Conservation (phyloP, 78 protist genomes). For the Dictyostelium brefeldianum region DNA sequence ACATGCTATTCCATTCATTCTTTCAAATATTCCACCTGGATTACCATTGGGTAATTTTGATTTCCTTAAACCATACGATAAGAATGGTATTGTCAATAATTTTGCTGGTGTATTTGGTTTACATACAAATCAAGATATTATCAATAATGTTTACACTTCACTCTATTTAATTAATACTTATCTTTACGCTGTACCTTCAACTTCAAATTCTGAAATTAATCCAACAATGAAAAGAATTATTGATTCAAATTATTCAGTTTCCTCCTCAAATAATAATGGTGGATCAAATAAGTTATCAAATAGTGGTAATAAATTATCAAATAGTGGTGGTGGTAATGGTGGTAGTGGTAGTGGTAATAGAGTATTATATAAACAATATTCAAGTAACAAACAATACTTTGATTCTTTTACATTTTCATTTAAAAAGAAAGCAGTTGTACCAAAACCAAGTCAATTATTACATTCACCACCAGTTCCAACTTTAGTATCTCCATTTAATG, state of each 20-base stretch:
- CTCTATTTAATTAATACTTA: constrained; percentile 60
- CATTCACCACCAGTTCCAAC: background rate
- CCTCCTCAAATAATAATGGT: background rate
- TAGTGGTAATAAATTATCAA: background rate
- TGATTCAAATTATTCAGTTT: constrained; percentile 19
- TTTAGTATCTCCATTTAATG: too few relatives aligned
- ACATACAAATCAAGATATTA: constrained; percentile 18
- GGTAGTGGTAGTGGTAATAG: background rate
- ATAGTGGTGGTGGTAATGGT: background rate
- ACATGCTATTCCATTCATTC: constrained; percentile 54
- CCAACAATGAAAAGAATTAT: constrained; percentile 26
- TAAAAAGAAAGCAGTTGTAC: constrained; percentile 12
- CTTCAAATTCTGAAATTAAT: constrained; percentile 14
- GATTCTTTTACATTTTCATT: constrained; percentile 15
- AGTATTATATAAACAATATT: background rate
- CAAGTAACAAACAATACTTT: background rate
- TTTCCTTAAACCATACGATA: constrained; percentile 37
- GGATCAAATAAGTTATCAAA: background rate
- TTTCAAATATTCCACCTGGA: constrained; percentile 58
- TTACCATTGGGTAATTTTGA: constrained; percentile 47
- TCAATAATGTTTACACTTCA: constrained; percentile 43
- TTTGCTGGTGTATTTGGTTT: constrained; percentile 40
- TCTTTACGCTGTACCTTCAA: constrained; percentile 55
- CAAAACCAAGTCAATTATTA: constrained; percentile 17
- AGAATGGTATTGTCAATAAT: background rate